Evolutionary conservation across 2,329 filamentous ascomycete genomes (phyloP).

Genomic region (Verticillium isaacii): DNA sequence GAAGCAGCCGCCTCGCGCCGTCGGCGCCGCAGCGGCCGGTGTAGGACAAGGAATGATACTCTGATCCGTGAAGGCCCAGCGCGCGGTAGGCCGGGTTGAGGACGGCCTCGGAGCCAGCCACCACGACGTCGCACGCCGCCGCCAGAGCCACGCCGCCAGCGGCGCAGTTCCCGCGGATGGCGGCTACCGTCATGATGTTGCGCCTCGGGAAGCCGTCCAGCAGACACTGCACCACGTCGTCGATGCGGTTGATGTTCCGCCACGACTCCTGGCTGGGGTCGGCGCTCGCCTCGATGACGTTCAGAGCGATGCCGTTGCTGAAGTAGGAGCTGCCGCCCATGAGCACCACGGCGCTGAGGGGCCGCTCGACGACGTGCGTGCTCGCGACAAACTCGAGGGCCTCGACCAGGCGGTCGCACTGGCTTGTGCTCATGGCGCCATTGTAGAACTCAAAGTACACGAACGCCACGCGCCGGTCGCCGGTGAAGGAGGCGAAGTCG

Average conservation of each 20-base stretch:
- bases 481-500: constrained; percentile 24
- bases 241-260: constrained; percentile 38
- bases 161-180: constrained; percentile 34
- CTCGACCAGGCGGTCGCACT: constrained; percentile 29
- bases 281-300: constrained; percentile 31
- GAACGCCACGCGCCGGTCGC: constrained; percentile 24
- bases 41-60: constrained; percentile 36
- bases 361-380: constrained; percentile 17
- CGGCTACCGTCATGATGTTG: constrained; percentile 30
- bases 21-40: constrained; percentile 27
- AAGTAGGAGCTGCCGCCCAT: constrained; percentile 35
- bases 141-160: constrained; percentile 37
- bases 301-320: constrained; percentile 37
- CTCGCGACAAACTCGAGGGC: constrained; percentile 28
- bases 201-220: constrained; percentile 29
- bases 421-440: constrained; percentile 34
- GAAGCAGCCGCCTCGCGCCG: constrained; percentile 23
- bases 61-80: constrained; percentile 30
- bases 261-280: constrained; percentile 33
- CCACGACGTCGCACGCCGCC: constrained; percentile 28
- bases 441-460: constrained; percentile 39
- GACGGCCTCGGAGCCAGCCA: constrained; percentile 30
- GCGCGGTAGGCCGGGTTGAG: constrained; percentile 36
- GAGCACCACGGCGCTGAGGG: constrained; percentile 30
- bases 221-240: constrained; percentile 32